Evolutionary conservation across 78 protist genomes (phyloP).

Genomic region (Chrysochromulina tobinii): DNA sequence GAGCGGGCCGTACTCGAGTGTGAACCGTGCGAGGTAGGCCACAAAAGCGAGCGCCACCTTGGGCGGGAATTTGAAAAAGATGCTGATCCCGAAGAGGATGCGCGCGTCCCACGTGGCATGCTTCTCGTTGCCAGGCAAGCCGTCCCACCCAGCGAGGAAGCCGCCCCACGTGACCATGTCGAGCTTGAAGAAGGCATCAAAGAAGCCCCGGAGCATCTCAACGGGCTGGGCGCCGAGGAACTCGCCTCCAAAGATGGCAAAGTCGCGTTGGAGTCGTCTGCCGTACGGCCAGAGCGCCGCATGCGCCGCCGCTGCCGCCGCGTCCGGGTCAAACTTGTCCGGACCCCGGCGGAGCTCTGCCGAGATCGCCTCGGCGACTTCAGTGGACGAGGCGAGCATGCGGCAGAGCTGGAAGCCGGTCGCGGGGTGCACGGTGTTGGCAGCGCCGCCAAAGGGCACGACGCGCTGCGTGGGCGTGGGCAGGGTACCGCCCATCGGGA

Average conservation of each 20-base stretch:
- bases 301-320: not conserved
- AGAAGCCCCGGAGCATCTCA: not conserved
- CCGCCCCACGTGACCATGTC: not conserved
- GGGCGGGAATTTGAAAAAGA: not conserved
- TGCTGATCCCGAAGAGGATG: not conserved
- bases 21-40: not conserved
- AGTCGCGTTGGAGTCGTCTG: slow-evolving; percentile 3
- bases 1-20: not conserved
- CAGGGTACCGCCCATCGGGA: not conserved
- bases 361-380: not conserved
- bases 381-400: not conserved
- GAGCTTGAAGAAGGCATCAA: not conserved
- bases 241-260: not conserved
- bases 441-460: not conserved
- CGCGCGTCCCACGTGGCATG: not conserved
- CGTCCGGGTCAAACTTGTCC: not conserved
- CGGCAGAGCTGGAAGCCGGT: slow-evolving; percentile 20
- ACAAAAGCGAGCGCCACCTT: not conserved
- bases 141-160: slow-evolving; percentile 3
- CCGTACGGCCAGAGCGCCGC: not conserved
- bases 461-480: not conserved
- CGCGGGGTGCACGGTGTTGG: not conserved
- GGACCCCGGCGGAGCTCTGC: not conserved
- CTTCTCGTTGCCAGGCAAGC: slow-evolving; percentile 1
- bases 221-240: not conserved